phyloP scores from a whole-genome alignment of 176 grass and related monocot genomes.

The Musa schizocarpa region DNA sequence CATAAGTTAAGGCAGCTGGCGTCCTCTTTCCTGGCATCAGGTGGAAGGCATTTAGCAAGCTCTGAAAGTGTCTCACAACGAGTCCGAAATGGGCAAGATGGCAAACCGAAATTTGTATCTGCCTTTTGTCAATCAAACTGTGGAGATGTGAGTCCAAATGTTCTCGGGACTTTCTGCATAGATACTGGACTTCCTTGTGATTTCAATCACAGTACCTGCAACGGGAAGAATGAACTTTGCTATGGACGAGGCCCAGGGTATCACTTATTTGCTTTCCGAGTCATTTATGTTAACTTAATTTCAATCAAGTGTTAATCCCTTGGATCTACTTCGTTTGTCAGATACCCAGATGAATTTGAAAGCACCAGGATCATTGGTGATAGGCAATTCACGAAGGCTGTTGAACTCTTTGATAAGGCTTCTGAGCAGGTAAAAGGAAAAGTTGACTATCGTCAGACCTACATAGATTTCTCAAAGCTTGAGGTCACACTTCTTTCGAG shows the following conservation, averaged over 20 bases:
- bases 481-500: slow-evolving; percentile 51
- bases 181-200: slow-evolving; percentile 86
- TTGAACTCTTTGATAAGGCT: slow-evolving; percentile 72
- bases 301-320: neutral
- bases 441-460: slow-evolving; percentile 72
- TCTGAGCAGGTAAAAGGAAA: slow-evolving; percentile 72
- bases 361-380: slow-evolving; percentile 86
- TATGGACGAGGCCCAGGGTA: slow-evolving; percentile 97
- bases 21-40: slow-evolving; percentile 73
- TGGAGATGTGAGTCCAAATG: slow-evolving; percentile 99
- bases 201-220: slow-evolving; percentile 96
- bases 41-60: slow-evolving; percentile 55
- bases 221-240: slow-evolving; percentile 96
- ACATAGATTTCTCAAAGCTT: slow-evolving; percentile 82
- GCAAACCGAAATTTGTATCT: slow-evolving; percentile 70
- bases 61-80: slow-evolving; percentile 39
- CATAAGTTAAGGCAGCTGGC: slow-evolving; percentile 67
- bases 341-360: slow-evolving; percentile 94
- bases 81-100: slow-evolving; percentile 45
- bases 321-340: slow-evolving; percentile 34
- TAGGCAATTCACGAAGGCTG: slow-evolving; percentile 75
- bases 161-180: slow-evolving; percentile 81
- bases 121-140: slow-evolving; percentile 99
- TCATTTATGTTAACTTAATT: neutral
- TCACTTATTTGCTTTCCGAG: neutral